A percentile compares a stretch with the other conserved stretches of the same genome.
Conservation (phyloP, 192 early-diverging fungal species). For the Geosiphon pyriformis region DNA sequence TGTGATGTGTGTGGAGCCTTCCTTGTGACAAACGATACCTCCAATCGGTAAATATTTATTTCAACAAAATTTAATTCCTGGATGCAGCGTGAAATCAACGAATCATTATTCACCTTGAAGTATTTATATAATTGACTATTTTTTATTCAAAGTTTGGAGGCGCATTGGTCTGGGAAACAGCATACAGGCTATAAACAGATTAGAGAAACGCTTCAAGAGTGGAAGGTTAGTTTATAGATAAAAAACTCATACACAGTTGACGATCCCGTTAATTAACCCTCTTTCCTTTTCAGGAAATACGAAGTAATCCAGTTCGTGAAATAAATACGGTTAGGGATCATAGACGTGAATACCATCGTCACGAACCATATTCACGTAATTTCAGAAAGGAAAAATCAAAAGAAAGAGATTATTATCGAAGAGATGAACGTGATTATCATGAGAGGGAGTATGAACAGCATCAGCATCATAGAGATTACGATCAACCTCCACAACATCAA, state of each 20-base stretch:
- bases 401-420: constrained; percentile 34
- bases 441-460: constrained; percentile 10
- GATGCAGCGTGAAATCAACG: too few species aligned
- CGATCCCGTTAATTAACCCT: background rate
- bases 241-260: background rate
- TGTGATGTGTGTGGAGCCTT: constrained; percentile 84
- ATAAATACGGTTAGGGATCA: constrained; percentile 20
- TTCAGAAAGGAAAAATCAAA: constrained; percentile 35
- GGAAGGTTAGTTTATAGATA: constrained; percentile 36
- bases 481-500: constrained; percentile 23
- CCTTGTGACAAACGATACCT: constrained; percentile 75
- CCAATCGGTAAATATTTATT: constrained; percentile 47
- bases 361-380: constrained; percentile 35
- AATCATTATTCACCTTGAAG: too few species aligned
- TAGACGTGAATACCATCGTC: constrained; percentile 27
- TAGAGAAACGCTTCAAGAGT: constrained; percentile 66
- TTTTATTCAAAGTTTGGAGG: constrained; percentile 53
- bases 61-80: too few species aligned
- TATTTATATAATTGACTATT: background rate
- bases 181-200: constrained; percentile 78
- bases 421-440: constrained; percentile 16
- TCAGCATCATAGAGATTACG: constrained; percentile 26
- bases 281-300: constrained; percentile 7
- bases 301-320: constrained; percentile 16
- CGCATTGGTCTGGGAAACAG: constrained; percentile 80